Evolutionary conservation across 1,139 yeast genomes (phyloP).

Genomic region (Arxiozyma heterogenica): DNA sequence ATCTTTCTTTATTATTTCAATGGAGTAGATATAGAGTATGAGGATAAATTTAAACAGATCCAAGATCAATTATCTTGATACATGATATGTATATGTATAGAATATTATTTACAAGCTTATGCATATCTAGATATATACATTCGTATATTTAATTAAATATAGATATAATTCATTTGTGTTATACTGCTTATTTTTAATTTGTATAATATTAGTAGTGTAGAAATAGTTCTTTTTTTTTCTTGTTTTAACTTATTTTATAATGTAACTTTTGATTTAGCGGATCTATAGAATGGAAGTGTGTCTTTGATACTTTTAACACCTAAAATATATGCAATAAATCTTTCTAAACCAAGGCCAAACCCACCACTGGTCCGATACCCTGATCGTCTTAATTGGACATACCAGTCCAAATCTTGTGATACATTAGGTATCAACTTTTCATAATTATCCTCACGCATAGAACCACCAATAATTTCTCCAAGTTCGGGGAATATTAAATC

Average conservation of each 20-base stretch:
- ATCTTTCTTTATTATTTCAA: background rate
- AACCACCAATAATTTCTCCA: slow-evolving; percentile 97
- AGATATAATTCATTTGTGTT: no score
- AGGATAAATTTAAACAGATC: background rate
- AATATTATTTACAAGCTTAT: background rate
- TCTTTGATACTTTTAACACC: slow-evolving; percentile 70
- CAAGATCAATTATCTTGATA: background rate
- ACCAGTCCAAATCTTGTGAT: slow-evolving; percentile 60
- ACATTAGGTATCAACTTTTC: slow-evolving; percentile 32
- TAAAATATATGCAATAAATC: slow-evolving; percentile 63
- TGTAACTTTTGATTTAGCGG: slow-evolving; percentile 5
- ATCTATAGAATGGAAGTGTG: slow-evolving; percentile 73
- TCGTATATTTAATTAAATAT: background rate
- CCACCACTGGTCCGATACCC: slow-evolving; percentile 96
- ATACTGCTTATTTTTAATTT: no score
- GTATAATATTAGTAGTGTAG: no score
- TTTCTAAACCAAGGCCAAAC: slow-evolving; percentile 89
- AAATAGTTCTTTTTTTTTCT: no score
- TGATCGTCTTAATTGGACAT: slow-evolving; percentile 56
- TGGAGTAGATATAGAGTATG: background rate
- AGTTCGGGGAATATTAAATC: slow-evolving; percentile 82
- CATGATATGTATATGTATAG: background rate
- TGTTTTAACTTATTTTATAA: background rate
- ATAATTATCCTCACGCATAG: slow-evolving; percentile 71
- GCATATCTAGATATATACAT: background rate